Percentiles rank a stretch among this genome's conserved stretches.
phyloP scores from a whole-genome alignment of 805 yeast genomes.

The Kodamaea kaohsiungensis region DNA sequence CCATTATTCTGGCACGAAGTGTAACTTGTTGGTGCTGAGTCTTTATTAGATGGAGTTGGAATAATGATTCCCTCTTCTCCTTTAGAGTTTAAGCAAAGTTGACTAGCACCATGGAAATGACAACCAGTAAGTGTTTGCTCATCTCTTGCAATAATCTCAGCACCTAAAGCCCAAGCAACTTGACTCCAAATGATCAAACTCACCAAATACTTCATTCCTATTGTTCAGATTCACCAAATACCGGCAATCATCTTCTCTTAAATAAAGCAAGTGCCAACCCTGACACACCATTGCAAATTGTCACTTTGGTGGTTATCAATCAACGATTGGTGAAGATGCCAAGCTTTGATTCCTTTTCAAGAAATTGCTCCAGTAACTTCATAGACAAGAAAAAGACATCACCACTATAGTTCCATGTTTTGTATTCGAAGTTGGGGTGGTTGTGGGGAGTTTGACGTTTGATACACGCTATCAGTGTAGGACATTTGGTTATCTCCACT shows the following conservation, averaged over 20 bases:
- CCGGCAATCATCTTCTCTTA: background rate
- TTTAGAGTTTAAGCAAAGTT: conserved; percentile 20
- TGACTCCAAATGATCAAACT: background rate
- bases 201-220: background rate
- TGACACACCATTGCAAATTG: background rate
- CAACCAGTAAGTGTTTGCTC: conserved; percentile 16
- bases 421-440: background rate
- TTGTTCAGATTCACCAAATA: background rate
- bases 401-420: background rate
- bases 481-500: too few relatives aligned
- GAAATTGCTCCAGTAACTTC: background rate
- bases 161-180: background rate
- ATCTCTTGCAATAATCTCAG: background rate
- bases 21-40: conserved; percentile 10
- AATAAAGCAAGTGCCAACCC: background rate
- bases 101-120: conserved; percentile 21
- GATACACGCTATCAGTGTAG: background rate
- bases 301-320: background rate
- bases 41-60: conserved; percentile 19
- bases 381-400: background rate
- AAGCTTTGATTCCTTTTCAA: background rate
- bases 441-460: background rate
- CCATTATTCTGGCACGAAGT: conserved; percentile 24
- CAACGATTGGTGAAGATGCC: background rate
- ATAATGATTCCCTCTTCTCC: conserved; percentile 24